Evolutionary conservation across 495 filamentous ascomycete genomes (phyloP).

Genomic region (Penicillium manginii): DNA sequence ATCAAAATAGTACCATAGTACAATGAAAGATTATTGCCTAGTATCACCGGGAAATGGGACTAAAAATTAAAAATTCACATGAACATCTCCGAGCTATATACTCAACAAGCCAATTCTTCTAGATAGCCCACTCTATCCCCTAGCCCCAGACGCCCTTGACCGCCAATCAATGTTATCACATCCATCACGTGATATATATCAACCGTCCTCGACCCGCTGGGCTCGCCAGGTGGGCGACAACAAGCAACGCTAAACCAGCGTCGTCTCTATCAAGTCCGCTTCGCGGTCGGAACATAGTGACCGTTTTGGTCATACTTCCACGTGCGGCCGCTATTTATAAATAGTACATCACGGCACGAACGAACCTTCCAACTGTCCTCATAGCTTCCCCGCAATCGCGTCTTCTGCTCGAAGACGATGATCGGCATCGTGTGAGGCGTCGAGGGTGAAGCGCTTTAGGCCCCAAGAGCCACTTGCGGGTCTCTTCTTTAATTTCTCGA

Average conservation of each 20-base stretch:
- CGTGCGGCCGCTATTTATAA: background rate
- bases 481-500: background rate
- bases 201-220: background rate
- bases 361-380: conserved; percentile 5
- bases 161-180: background rate
- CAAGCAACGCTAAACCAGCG: background rate
- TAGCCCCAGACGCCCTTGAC: too few relatives aligned
- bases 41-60: too few relatives aligned
- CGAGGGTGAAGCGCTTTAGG: conserved; percentile 31
- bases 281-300: conserved; percentile 4
- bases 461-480: background rate
- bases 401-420: conserved; percentile 39
- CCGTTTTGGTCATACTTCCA: conserved; percentile 1
- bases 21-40: too few relatives aligned
- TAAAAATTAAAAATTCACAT: too few relatives aligned
- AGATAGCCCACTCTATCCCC: background rate
- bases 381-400: conserved; percentile 51
- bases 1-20: too few relatives aligned
- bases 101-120: too few relatives aligned
- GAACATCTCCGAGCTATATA: too few relatives aligned
- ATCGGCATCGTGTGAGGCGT: conserved; percentile 36
- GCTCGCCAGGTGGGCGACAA: background rate
- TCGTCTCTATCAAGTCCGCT: background rate
- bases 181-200: conserved; percentile 4
- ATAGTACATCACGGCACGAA: background rate